phyloP scores from a whole-genome alignment of 768 basidiomycete genomes.

The Gelatoporia subvermispora region DNA sequence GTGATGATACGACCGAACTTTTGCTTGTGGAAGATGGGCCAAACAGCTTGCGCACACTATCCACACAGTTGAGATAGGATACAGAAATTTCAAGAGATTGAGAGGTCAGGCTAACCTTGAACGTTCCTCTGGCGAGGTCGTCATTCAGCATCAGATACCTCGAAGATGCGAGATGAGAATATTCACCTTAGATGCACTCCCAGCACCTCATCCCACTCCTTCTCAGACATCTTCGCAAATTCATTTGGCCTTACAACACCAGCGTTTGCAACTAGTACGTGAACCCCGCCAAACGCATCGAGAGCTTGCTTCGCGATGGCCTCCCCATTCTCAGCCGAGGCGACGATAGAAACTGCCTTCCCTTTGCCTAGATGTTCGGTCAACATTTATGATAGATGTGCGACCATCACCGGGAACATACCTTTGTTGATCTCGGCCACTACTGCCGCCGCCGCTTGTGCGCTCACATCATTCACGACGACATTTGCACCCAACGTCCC shows the following conservation, averaged over 20 bases:
- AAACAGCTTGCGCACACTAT: constrained; percentile 88
- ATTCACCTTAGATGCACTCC: constrained; percentile 71
- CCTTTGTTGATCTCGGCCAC: constrained; percentile 84
- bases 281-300: constrained; percentile 83
- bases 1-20: constrained; percentile 94
- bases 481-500: constrained; percentile 92
- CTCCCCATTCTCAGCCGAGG: constrained; percentile 90
- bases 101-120: constrained; percentile 58
- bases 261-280: constrained; percentile 88
- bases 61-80: background rate
- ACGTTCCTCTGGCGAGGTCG: constrained; percentile 60
- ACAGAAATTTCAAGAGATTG: background rate
- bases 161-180: background rate
- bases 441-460: constrained; percentile 77
- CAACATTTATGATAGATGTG: background rate
- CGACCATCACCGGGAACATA: constrained; percentile 24
- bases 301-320: constrained; percentile 82
- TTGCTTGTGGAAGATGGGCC: constrained; percentile 96
- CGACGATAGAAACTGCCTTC: constrained; percentile 77
- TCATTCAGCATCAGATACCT: background rate
- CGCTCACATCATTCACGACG: constrained; percentile 91
- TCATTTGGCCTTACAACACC: constrained; percentile 93
- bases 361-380: constrained; percentile 32
- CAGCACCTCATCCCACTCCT: constrained; percentile 93
- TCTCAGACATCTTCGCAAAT: constrained; percentile 81